These are phyloP conservation scores for Starmerella floricola DNA, from an alignment of 805 yeast species.

Conservation along the genomic window DNA sequence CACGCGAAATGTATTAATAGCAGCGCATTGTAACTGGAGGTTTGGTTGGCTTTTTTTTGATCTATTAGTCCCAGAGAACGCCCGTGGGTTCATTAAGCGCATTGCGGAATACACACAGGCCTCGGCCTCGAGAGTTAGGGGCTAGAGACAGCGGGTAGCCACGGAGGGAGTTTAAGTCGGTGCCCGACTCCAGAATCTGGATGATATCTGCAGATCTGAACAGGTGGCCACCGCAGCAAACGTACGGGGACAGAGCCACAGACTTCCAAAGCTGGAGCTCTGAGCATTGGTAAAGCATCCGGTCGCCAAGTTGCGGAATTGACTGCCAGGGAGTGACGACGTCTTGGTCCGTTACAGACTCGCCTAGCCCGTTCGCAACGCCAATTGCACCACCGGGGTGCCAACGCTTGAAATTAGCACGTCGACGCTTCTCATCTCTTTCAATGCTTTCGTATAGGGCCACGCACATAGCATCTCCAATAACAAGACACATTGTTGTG, in stretches of 20 bases:
- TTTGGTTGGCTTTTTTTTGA: too few relatives aligned
- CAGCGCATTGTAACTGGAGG: too few relatives aligned
- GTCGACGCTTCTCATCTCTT: constrained; percentile 42
- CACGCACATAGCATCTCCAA: constrained; percentile 68
- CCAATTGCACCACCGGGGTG: constrained; percentile 95
- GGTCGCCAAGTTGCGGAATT: constrained; percentile 12
- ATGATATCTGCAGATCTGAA: constrained; percentile 18
- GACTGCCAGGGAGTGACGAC: constrained; percentile 12
- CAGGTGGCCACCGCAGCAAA: constrained; percentile 6
- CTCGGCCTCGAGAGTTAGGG: constrained; percentile 7
- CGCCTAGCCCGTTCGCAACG: constrained; percentile 28
- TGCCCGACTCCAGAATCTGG: constrained; percentile 45
- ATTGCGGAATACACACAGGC: constrained; percentile 15
- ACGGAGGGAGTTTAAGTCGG: neutral
- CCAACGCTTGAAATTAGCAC: constrained; percentile 47
- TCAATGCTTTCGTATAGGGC: constrained; percentile 60
- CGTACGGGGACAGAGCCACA: constrained; percentile 11
- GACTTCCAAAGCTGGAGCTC: constrained; percentile 22
- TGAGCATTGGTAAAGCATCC: constrained; percentile 11
- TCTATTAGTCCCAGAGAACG: constrained; percentile 13
- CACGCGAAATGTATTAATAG: too few relatives aligned
- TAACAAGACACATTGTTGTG: constrained; percentile 59
- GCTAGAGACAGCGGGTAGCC: constrained; percentile 8
- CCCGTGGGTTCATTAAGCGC: constrained; percentile 10
- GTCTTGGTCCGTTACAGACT: constrained; percentile 1